A percentile compares a stretch with the other conserved stretches of the same genome.
These are phyloP conservation scores for Fusarium caatingaense DNA, from an alignment of 2,329 filamentous ascomycete genomes.

Conservation along the genomic window DNA sequence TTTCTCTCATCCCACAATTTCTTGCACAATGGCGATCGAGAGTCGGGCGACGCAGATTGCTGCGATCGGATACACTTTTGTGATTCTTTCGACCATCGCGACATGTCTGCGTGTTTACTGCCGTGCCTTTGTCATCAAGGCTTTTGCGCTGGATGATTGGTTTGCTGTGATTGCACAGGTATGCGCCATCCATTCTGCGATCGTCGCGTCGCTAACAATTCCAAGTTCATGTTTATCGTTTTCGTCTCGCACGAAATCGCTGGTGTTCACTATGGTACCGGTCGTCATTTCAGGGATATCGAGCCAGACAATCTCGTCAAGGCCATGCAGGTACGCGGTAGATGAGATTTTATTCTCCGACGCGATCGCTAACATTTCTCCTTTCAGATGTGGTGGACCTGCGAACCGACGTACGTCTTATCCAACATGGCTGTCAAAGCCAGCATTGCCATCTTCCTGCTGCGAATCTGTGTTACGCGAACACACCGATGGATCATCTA, in stretches of 20 bases:
- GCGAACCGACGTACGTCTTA: conserved; percentile 56
- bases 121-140: conserved; percentile 48
- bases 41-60: conserved; percentile 36
- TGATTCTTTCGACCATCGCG: conserved; percentile 50
- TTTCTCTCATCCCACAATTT: not conserved
- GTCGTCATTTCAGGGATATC: conserved; percentile 14
- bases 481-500: conserved; percentile 13
- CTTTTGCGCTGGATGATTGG: conserved; percentile 50
- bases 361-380: not conserved
- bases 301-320: conserved; percentile 25
- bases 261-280: conserved; percentile 16
- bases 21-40: conserved; percentile 10
- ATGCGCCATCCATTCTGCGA: not conserved
- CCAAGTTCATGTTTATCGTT: conserved; percentile 19
- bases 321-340: conserved; percentile 47
- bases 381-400: conserved; percentile 54
- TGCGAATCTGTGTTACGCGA: conserved; percentile 51
- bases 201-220: not conserved
- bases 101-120: conserved; percentile 49
- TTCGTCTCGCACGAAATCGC: conserved; percentile 6
- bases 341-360: fast-evolving
- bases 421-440: conserved; percentile 52
- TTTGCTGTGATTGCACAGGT: conserved; percentile 50
- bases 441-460: conserved; percentile 54
- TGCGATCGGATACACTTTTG: conserved; percentile 48